Percentiles rank a stretch among this genome's conserved stretches.
Conservation (phyloP, 305 asterid genomes). For the Solanum aculeatissimum region DNA sequence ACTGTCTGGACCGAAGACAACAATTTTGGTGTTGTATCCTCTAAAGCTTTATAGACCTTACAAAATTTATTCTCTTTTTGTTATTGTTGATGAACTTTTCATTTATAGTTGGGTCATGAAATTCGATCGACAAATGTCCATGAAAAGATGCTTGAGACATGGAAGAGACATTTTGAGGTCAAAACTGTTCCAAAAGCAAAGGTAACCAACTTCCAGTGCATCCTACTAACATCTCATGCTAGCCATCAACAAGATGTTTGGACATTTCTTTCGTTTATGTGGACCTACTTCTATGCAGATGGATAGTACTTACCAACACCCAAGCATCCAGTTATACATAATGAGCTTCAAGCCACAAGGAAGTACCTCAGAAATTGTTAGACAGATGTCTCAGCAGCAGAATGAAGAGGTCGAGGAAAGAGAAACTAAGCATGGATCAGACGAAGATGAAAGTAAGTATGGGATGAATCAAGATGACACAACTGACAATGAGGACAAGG, state of each 20-base stretch:
- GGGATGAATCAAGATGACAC: constrained; percentile 13
- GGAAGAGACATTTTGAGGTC: constrained; percentile 72
- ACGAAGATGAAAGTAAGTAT: constrained; percentile 19
- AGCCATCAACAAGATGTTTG: background rate
- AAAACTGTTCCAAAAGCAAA: constrained; percentile 70
- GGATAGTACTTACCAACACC: constrained; percentile 80
- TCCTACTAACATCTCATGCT: background rate
- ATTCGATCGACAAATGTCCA: constrained; percentile 93
- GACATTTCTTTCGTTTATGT: background rate
- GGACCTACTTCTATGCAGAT: constrained; percentile 35
- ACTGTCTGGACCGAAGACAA: constrained; percentile 76
- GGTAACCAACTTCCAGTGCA: constrained; percentile 21
- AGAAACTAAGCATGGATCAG: constrained; percentile 32
- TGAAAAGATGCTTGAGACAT: constrained; percentile 74
- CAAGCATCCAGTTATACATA: constrained; percentile 77
- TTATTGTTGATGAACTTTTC: background rate
- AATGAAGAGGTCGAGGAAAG: constrained; percentile 11
- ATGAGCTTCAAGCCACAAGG: constrained; percentile 49
- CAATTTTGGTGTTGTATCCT: constrained; percentile 48
- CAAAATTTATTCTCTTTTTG: background rate
- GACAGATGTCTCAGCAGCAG: constrained; percentile 15
- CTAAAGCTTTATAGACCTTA: background rate
- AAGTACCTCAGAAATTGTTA: constrained; percentile 3
- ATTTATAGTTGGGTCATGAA: constrained; percentile 73
- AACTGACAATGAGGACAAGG: constrained; percentile 9